These are phyloP conservation scores for Kondoa malvinella DNA, from an alignment of 768 basidiomycete species.

Conservation along the genomic window DNA sequence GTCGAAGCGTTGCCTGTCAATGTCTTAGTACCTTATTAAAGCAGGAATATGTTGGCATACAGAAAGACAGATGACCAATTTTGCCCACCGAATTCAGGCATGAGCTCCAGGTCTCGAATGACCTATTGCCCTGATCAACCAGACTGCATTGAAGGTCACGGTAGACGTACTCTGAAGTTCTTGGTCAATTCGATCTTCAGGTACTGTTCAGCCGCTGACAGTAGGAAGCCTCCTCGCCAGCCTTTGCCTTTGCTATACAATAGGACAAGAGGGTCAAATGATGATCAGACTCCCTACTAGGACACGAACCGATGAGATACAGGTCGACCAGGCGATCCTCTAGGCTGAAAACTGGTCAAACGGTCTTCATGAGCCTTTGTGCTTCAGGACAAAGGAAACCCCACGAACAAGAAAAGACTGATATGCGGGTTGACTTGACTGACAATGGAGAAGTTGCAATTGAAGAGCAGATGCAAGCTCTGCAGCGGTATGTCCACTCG, in stretches of 20 bases:
- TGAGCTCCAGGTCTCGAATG: conserved; percentile 85
- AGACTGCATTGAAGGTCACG: background rate
- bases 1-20: conserved; percentile 14
- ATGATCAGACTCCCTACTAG: background rate
- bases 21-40: background rate
- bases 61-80: conserved; percentile 96
- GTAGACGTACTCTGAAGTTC: conserved; percentile 57
- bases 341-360: conserved; percentile 19
- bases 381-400: background rate
- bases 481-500: conserved; percentile 71
- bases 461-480: conserved; percentile 35
- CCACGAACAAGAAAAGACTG: conserved; percentile 84
- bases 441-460: conserved; percentile 78
- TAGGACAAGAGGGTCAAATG: background rate
- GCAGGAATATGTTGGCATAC: conserved; percentile 60
- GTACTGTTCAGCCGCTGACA: conserved; percentile 25
- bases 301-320: conserved; percentile 60
- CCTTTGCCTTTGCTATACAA: conserved; percentile 56
- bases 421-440: conserved; percentile 75
- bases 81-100: conserved; percentile 79
- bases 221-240: conserved; percentile 48
- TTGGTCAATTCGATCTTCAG: conserved; percentile 65
- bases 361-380: background rate
- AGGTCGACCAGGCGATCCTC: conserved; percentile 75
- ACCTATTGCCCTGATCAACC: conserved; percentile 36